These are phyloP conservation scores for Microthlaspi erraticum DNA, from an alignment of 345 rosid species.

Conservation along the genomic window DNA sequence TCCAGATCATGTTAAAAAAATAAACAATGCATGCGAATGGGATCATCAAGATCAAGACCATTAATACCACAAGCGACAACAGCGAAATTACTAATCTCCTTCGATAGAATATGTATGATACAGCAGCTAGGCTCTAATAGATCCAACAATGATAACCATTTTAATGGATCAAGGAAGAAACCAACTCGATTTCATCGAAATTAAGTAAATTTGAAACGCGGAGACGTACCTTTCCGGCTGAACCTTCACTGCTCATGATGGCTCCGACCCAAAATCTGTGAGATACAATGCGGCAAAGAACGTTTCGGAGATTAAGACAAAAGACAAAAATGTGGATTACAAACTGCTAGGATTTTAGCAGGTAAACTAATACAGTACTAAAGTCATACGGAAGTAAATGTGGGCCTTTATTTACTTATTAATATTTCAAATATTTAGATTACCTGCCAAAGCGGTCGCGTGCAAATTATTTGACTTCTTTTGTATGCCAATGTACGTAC, in stretches of 20 bases:
- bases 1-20: neutral
- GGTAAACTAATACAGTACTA: neutral
- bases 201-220: neutral
- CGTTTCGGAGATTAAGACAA: conserved; percentile 22
- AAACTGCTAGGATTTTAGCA: neutral
- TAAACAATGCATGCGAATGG: conserved; percentile 31
- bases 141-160: conserved; percentile 11
- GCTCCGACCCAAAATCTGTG: neutral
- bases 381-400: neutral
- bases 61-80: neutral
- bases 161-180: conserved; percentile 15
- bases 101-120: neutral
- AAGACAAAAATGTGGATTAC: neutral
- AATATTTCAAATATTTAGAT: too few relatives aligned
- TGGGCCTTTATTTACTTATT: too few relatives aligned
- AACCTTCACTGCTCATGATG: conserved; percentile 26
- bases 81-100: neutral
- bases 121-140: neutral
- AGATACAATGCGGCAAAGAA: conserved; percentile 29
- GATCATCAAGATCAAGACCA: conserved; percentile 23
- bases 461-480: too few relatives aligned
- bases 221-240: conserved; percentile 41
- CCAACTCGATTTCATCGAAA: conserved; percentile 9
- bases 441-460: too few relatives aligned
- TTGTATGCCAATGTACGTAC: too few relatives aligned